Evolutionary conservation across 192 early-diverging fungal genomes (phyloP).

Genomic region (Backusella luteola): DNA sequence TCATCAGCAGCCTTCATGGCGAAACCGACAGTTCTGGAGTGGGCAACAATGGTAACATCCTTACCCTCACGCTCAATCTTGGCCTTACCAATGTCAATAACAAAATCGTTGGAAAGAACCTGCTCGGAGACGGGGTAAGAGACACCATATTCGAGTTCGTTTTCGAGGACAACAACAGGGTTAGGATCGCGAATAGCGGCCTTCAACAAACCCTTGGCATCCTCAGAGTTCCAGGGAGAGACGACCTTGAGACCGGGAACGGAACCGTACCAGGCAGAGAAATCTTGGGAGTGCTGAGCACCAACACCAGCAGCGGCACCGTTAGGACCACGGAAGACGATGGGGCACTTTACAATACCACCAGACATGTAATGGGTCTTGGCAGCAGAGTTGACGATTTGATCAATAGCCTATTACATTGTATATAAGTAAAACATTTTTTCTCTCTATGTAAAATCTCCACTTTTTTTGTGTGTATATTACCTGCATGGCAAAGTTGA

Average conservation of each 20-base stretch:
- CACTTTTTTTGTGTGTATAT: not conserved
- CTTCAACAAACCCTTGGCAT: constrained; percentile 97
- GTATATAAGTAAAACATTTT: not conserved
- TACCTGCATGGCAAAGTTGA: constrained; percentile 99
- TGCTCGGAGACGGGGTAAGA: constrained; percentile 83
- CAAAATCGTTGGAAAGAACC: constrained; percentile 52
- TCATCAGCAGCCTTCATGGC: constrained; percentile 84
- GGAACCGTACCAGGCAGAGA: constrained; percentile 97
- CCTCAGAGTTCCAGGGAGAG: constrained; percentile 93
- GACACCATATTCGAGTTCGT: constrained; percentile 97
- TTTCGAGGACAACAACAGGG: constrained; percentile 95
- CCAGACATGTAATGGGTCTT: constrained; percentile 99
- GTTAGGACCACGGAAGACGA: constrained; percentile 99
- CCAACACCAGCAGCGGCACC: constrained; percentile 96
- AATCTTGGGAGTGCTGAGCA: constrained; percentile 99
- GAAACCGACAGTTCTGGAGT: constrained; percentile 88
- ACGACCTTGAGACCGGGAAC: constrained; percentile 98
- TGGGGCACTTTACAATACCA: constrained; percentile 81
- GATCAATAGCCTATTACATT: constrained; percentile 85
- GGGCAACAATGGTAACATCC: constrained; percentile 92
- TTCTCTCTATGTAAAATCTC: not conserved
- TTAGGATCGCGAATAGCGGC: constrained; percentile 97
- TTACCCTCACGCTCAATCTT: constrained; percentile 82
- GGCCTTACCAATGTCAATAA: constrained; percentile 85
- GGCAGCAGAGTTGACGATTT: constrained; percentile 98